phyloP scores from a whole-genome alignment of 768 basidiomycete species.

The Pleurotus ostreatus region DNA sequence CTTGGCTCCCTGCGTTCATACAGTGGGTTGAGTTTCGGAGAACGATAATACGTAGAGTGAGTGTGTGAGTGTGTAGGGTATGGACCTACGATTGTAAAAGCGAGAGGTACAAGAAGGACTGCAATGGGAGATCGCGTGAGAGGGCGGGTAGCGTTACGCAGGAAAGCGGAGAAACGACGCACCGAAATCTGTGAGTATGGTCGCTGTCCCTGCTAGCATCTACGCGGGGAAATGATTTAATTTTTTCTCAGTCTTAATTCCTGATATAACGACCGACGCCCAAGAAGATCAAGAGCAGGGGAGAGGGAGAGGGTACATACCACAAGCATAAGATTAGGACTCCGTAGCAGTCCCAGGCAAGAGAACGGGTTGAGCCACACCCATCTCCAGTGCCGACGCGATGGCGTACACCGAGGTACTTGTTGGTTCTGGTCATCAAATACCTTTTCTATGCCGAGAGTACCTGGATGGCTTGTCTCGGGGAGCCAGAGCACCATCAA shows the following conservation, averaged over 20 bases:
- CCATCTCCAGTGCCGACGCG: slow-evolving; percentile 18
- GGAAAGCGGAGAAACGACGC: slow-evolving; percentile 8
- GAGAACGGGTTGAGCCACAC: slow-evolving; percentile 59
- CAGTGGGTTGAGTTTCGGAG: too few species aligned
- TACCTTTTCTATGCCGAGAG: slow-evolving; percentile 48
- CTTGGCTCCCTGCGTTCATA: slow-evolving; percentile 25
- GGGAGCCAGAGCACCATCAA: slow-evolving; percentile 46
- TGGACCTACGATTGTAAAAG: background rate
- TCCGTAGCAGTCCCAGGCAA: slow-evolving; percentile 46
- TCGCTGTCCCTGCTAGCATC: background rate
- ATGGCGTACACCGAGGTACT: too few species aligned
- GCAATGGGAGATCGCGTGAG: too few species aligned
- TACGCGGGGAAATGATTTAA: background rate
- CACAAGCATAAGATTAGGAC: slow-evolving; percentile 53
- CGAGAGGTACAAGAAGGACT: too few species aligned
- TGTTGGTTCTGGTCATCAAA: too few species aligned
- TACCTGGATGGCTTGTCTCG: slow-evolving; percentile 63
- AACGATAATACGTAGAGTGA: too few species aligned
- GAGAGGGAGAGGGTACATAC: slow-evolving; percentile 32
- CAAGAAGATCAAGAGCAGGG: too few species aligned
- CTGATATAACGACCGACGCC: too few species aligned
- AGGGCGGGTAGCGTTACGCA: too few species aligned
- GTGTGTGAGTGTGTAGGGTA: background rate
- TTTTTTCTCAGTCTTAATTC: too few species aligned
- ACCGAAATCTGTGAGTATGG: slow-evolving; percentile 36